These are phyloP conservation scores for Lithospermum erythrorhizon DNA, from an alignment of 257 asterid species.

Conservation along the genomic window DNA sequence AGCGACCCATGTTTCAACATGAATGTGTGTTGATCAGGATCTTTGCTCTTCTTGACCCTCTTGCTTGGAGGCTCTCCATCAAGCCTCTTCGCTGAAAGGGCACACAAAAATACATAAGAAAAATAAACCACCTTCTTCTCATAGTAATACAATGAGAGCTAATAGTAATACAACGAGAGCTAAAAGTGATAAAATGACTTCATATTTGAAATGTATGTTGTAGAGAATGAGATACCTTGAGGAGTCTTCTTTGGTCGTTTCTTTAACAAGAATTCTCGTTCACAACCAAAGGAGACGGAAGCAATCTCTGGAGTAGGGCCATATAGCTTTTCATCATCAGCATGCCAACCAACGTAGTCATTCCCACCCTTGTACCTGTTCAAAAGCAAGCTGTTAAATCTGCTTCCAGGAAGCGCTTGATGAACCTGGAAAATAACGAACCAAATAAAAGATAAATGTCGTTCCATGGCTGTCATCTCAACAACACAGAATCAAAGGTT, in stretches of 20 bases:
- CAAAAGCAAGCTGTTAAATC: conserved; percentile 73
- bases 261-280: conserved; percentile 77
- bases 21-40: conserved; percentile 40
- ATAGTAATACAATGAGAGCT: not conserved
- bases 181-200: too few species aligned
- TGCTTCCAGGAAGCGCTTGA: conserved; percentile 65
- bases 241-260: conserved; percentile 42
- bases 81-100: conserved; percentile 18
- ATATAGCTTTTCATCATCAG: conserved; percentile 90
- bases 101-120: not conserved
- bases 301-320: conserved; percentile 89
- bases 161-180: not conserved
- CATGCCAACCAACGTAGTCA: conserved; percentile 96
- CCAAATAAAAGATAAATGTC: not conserved
- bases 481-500: not conserved
- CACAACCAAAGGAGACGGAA: conserved; percentile 83
- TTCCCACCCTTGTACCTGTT: conserved; percentile 82
- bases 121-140: not conserved
- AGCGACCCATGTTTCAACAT: conserved; percentile 73
- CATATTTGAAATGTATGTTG: not conserved
- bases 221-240: conserved; percentile 20
- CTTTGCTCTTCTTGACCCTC: conserved; percentile 33
- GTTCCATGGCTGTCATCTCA: conserved; percentile 1
- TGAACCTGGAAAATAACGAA: conserved; percentile 48
- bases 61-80: conserved; percentile 51